Evolutionary conservation across 352 stramenopile species (phyloP).

Genomic region (Phytophthora vignae): DNA sequence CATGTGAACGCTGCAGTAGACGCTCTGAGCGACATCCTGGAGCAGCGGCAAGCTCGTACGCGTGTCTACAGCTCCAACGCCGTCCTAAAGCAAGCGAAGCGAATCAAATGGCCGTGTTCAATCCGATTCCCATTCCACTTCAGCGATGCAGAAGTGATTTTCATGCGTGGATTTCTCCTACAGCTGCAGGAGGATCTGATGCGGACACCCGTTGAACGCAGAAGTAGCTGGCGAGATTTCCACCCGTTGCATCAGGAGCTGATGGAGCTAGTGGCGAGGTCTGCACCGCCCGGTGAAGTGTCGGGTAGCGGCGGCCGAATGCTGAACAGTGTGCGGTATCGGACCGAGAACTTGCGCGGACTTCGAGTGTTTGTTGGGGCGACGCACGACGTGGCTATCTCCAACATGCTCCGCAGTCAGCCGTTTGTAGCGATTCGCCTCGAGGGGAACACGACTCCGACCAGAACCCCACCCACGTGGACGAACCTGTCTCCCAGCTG

Average conservation of each 20-base stretch:
- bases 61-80: not conserved
- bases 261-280: slow-evolving; percentile 38
- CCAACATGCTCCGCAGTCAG: slow-evolving; percentile 57
- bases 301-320: slow-evolving; percentile 17
- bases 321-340: slow-evolving; percentile 36
- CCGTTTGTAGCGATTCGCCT: slow-evolving; percentile 56
- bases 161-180: slow-evolving; percentile 43
- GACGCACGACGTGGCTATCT: slow-evolving; percentile 46
- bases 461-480: slow-evolving; percentile 52
- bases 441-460: slow-evolving; percentile 45
- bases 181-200: slow-evolving; percentile 48
- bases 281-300: slow-evolving; percentile 12
- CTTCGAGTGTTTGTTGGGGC: slow-evolving; percentile 57
- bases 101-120: slow-evolving; percentile 40
- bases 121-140: slow-evolving; percentile 42
- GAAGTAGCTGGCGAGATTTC: slow-evolving; percentile 57
- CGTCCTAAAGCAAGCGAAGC: slow-evolving; percentile 32
- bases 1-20: slow-evolving; percentile 37
- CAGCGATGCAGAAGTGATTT: slow-evolving; percentile 41
- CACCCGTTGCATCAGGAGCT: slow-evolving; percentile 52
- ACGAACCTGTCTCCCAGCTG: slow-evolving; percentile 68
- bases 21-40: slow-evolving; percentile 43
- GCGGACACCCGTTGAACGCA: slow-evolving; percentile 29
- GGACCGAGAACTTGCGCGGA: slow-evolving; percentile 39
- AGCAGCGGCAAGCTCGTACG: slow-evolving; percentile 27